phyloP scores from a whole-genome alignment of 129 eudicot genomes.

The carrot (Daucus carota) region DNA sequence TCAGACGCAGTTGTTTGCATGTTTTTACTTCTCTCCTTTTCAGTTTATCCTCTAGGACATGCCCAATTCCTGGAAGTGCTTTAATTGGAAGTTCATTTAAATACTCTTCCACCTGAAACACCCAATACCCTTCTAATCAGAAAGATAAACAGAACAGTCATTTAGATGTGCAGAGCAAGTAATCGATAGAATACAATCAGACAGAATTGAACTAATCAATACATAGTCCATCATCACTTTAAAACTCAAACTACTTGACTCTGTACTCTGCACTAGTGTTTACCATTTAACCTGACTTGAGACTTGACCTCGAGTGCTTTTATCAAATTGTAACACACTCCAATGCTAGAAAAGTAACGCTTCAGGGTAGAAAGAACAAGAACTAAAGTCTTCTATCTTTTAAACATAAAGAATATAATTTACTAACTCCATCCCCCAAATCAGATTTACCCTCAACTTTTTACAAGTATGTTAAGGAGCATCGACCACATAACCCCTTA shows the following conservation, averaged over 20 bases:
- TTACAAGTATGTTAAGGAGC: too few relatives aligned
- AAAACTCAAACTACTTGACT: background rate
- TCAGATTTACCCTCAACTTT: too few relatives aligned
- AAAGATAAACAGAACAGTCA: background rate
- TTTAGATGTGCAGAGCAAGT: background rate
- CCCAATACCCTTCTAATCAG: constrained; percentile 13
- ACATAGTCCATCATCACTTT: background rate
- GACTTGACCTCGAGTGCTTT: background rate
- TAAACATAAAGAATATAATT: background rate
- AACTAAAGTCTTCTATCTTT: background rate
- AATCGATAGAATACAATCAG: background rate
- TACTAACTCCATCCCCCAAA: too few relatives aligned
- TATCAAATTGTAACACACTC: background rate
- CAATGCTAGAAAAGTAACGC: background rate
- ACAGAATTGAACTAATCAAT: background rate
- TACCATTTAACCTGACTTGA: background rate
- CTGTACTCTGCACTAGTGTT: background rate
- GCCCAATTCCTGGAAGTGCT: constrained; percentile 94
- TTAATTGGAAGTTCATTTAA: constrained; percentile 66
- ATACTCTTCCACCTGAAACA: constrained; percentile 65
- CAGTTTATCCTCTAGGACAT: constrained; percentile 80
- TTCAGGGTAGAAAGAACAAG: background rate
- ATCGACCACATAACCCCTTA: too few relatives aligned
- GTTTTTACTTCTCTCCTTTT: constrained; percentile 52
- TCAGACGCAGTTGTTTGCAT: constrained; percentile 66